Base-by-base conservation (phyloP, 148 eudicot genomes). In the Fagopyrum homotropicum region DNA sequence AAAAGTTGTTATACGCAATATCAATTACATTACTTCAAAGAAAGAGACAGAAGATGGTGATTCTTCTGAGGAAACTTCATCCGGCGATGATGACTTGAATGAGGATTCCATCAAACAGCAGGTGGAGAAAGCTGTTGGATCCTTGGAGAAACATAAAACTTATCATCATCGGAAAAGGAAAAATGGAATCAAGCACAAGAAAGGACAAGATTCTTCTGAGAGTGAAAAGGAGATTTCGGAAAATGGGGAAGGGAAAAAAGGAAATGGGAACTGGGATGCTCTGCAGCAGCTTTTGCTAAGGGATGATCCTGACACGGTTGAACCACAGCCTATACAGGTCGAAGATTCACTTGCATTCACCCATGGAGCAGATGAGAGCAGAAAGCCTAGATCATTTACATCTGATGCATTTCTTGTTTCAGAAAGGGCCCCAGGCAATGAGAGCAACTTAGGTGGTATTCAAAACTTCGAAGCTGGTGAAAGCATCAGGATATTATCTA, bases 1-100 rank as follows among this genome's bases (percentile, higher is more conserved):
- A 66, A 93, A 85, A 76, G 93, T 93, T 16, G 88, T 93, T 6
- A 91, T 90, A 60, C 89, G 89, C 60, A 89, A 93, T 75, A 85
- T 93, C 63, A 93, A 93, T 77, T 93, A 93, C 80, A 85, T 89
- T 43, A 77, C 91, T 19, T 85, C 93, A 51, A 84, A 80, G 77
- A 80, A 79, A 79, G 88, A 88, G 51, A 88, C 73, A 75, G 89
- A 83, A 45, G 72, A 77, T 59, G 74, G 75, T 74, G 79, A 77
- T 75, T 72, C 77, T 70, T 85, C 89, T 10, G 86, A 86, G 75
- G 85, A 73, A 22, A 73, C 75, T 79, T 87, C 88, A 52, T 88
- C 89, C 73, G 90, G 81, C 64, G 87, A 88, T 52, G 86, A 85
- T 82, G 88, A 72, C 45, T 26, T 82, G 51, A 79, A 85, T 79